Percentiles rank a stretch among this genome's conserved stretches.
Conservation (phyloP, 371 early-diverging fungal species). For the Synchytrium microbalum region DNA sequence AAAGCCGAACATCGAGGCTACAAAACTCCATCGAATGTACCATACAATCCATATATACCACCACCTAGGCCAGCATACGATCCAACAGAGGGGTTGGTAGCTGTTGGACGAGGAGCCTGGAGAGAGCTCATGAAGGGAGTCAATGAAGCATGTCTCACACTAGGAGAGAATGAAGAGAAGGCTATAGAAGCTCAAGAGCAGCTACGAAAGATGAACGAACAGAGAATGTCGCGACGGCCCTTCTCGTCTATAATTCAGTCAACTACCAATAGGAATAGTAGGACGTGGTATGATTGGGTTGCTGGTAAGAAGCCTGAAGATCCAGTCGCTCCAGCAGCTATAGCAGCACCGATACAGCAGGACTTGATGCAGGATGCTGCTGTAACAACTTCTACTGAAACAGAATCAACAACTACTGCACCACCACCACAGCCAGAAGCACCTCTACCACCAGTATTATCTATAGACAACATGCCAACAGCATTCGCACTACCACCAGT, state of each 20-base stretch:
- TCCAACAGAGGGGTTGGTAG: conserved; percentile 26
- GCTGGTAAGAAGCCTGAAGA: not conserved
- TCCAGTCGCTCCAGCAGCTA: not conserved
- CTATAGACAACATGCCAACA: not conserved
- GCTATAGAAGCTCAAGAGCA: not conserved
- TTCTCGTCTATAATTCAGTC: not conserved
- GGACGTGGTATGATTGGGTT: conserved; percentile 6
- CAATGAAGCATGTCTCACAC: conserved; percentile 16
- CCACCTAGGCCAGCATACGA: conserved; percentile 17
- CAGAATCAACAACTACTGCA: not conserved
- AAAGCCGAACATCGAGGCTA: conserved; percentile 10
- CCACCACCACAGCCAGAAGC: not conserved
- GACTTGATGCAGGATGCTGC: not conserved
- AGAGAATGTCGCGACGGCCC: not conserved
- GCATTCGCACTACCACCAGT: conserved; percentile 18
- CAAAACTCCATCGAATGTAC: not conserved
- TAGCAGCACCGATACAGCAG: not conserved
- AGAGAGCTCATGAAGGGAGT: conserved; percentile 29
- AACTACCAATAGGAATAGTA: not conserved
- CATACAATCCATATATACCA: not conserved
- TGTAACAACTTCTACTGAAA: not conserved
- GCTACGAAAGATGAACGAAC: conserved; percentile 3
- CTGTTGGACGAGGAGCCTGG: conserved; percentile 36
- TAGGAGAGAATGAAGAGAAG: conserved; percentile 7
- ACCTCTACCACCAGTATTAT: not conserved